Base-by-base conservation (phyloP, 139 green algal species). In the Chlorokybus atmophyticus region DNA sequence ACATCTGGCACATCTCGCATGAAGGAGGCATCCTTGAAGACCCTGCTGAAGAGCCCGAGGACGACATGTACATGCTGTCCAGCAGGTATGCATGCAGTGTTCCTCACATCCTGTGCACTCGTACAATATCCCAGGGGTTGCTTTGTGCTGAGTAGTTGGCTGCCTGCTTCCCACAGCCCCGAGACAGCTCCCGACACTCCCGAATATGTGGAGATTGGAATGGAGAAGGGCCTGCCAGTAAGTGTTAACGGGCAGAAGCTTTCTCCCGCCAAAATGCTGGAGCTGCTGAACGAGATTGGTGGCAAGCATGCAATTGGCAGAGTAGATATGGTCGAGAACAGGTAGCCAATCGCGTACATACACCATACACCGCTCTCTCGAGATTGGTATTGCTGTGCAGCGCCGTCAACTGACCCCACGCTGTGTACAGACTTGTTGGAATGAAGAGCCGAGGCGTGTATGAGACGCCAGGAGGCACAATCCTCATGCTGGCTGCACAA, bases 381-480 rank as follows among this genome's bases (percentile, higher is more conserved):
- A n/a, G n/a, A n/a, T n/a, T n/a, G n/a, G n/a, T n/a, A n/a, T n/a
- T n/a, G n/a, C n/a, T n/a, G n/a, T n/a, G n/a, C n/a, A n/a, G n/a
- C n/a, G n/a, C n/a, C n/a, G n/a, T n/a, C n/a, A n/a, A n/a, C n/a
- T n/a, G n/a, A n/a, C n/a, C n/a, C n/a, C n/a, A n/a, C n/a, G n/a
- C n/a, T n/a, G n/a, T n/a, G n/a, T n/a, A n/a, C 44, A 52, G 44
- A 8, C 27, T 26, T 6, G 44, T 52, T 19, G 41, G 50, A n/a
- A 50, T 61, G 49, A 88, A 93, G 76, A 81, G 67, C 14, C 71
- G 86, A 26, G 88, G 90, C 35, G 91, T 97, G 73, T 99, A 98
- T 65, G 91, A 99, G 78, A 99, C 92, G 0, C 92, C 92, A 14
- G 92, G 92, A 26, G 92, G 92, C 56, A 96, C 91, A 50, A 75